Base-by-base conservation (phyloP, 768 basidiomycete genomes). In the Auricularia auricula-judae region DNA sequence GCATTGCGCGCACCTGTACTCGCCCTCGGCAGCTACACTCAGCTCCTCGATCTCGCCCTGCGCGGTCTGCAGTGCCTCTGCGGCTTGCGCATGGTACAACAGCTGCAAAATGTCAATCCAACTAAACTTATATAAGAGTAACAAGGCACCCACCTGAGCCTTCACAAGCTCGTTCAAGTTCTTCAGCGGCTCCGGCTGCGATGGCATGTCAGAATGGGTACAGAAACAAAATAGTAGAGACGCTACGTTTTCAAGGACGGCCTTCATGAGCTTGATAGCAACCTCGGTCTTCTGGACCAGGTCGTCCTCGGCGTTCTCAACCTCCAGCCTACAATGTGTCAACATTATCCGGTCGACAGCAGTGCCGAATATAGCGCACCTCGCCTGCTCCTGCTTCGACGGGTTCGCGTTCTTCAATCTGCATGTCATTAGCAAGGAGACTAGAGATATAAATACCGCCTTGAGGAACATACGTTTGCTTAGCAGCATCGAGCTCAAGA, bases 201-300 rank as follows among this genome's bases (percentile, higher is more conserved):
- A 14, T 42, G 39, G 2, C 39, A 42, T 93, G 96, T 69, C 29
- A 53, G 59, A 8, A 53, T 62, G 4, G 2, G 39, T 58, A 42
- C 11, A 47, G 51, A n/a, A 54, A 47, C 29, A 10, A 1, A 16
- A 12, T n/a, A 53, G 29, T 11, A 65, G 61, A 39, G 66, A 56
- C 39, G 68, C 36, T 58, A 8, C 39, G 76, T 98, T 98, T 70
- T 98, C 96, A 44, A 99, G 82, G 16, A 98, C 96, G n/a, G 91
- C 89, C 81, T 96, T 96, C 94, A 97, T 96, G 54, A 93, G 82
- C 2, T 89, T 91, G 70, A 97, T 97, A 1, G 95, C 96, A 36
- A 95, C 89, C 75, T 99, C 97, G 29, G 97, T 99, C 81, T 93
- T 93, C 74, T 95, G 94, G 4, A 98, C 97, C 36, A 98, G 84